Base-by-base conservation (phyloP, 2,329 filamentous ascomycete species). In the Claviceps digitariae region DNA sequence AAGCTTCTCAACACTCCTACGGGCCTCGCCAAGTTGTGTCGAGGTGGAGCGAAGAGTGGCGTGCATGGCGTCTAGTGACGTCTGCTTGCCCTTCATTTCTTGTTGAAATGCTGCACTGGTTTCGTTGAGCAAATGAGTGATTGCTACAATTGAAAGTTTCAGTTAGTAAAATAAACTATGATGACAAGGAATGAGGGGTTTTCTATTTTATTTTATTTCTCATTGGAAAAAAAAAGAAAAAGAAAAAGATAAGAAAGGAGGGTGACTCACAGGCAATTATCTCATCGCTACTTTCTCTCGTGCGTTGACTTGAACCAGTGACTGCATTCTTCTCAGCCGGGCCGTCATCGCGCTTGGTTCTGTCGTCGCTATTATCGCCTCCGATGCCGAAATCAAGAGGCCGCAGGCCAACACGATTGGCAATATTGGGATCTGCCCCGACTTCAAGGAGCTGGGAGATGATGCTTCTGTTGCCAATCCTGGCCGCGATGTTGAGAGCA, bases 381-480 rank as follows among this genome's bases (percentile, higher is more conserved):
- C 89, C 89, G 29, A 97, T 88, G 9, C 91, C 91, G 71, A 98
- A 98, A 66, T 97, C 93, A n/a, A 90, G 76, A 1, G 93, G 90
- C 41, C 88, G 79, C 13, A 97, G 76, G 21, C 91, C 90, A 46
- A 90, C 90, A 49, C 90, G 83, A 63, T 98, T 98, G 6, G 89
- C 80, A 62, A 97, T 90, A 52, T 85, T 82, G n/a, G 90, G 86
- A 66, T 97, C 90, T 1, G 93, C 93, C 54, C 91, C 90, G 45
- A 98, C 90, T 69, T 98, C 93, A 12, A 97, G 76, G 34, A 98
- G 75, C 65, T 98, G 93, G n/a, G 90, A 91, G 54, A 97, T 95
- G 61, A 98, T 95, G 62, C 89, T 94, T 53, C 86, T 79, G 65
- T 95, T 97, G 23, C 90, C 89, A 59, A 96, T 95, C 56, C 93